phyloP scores from a whole-genome alignment of 345 rosid genomes.

The Salix suchowensis region DNA sequence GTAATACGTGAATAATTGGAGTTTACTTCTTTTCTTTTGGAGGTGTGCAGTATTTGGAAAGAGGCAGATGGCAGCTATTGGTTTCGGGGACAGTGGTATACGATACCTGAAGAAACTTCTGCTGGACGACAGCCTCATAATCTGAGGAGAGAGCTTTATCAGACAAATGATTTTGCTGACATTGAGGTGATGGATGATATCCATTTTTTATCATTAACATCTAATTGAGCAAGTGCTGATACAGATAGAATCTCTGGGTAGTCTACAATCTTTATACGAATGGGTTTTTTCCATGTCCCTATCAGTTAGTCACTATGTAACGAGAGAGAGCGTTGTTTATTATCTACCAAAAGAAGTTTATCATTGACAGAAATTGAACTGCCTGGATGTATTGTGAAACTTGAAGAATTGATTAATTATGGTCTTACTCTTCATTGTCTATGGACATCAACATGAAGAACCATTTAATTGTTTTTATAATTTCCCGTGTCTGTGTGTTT shows the following conservation, averaged over 20 bases:
- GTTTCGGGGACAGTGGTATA: conserved; percentile 74
- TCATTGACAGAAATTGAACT: background rate
- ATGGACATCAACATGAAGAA: background rate
- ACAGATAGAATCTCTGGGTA: background rate
- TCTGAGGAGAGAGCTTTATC: conserved; percentile 72
- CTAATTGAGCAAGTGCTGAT: background rate
- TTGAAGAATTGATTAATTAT: background rate
- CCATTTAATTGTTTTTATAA: background rate
- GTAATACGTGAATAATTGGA: background rate
- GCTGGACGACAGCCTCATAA: conserved; percentile 80
- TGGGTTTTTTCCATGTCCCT: background rate
- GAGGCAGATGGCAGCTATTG: conserved; percentile 63
- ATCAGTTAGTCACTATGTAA: background rate
- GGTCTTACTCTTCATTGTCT: too few relatives aligned
- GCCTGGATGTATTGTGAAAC: background rate
- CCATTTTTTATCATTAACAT: background rate
- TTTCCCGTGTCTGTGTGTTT: too few relatives aligned
- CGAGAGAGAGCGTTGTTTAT: background rate
- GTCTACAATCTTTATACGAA: background rate
- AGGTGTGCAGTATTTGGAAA: conserved; percentile 63
- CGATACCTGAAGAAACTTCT: conserved; percentile 88
- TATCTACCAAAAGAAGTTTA: background rate
- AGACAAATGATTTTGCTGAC: conserved; percentile 74
- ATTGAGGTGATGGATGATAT: conserved; percentile 49
- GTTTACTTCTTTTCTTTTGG: background rate